Evolutionary conservation across 169 alveolate genomes (phyloP).

Genomic region (Eimeria tenella): DNA sequence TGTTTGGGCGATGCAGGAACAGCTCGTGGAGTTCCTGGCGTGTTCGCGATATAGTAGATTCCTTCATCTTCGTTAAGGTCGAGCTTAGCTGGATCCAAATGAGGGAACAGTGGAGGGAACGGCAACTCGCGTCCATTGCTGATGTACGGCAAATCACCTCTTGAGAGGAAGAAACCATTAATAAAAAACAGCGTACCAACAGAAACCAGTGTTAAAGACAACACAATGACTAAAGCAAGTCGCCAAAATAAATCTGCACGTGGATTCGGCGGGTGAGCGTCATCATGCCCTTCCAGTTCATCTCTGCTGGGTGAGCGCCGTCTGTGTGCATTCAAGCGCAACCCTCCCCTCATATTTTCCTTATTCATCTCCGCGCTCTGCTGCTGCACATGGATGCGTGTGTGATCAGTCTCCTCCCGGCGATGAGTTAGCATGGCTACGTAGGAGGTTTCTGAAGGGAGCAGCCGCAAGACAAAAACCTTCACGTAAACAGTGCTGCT

Average conservation of each 20-base stretch:
- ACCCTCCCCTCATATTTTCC: neutral
- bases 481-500: neutral
- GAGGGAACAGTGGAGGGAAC: slow-evolving; percentile 69
- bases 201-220: slow-evolving; percentile 16
- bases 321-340: no score
- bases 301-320: no score
- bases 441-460: neutral
- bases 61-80: slow-evolving; percentile 46
- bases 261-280: neutral
- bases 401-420: slow-evolving; percentile 2
- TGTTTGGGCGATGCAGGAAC: neutral
- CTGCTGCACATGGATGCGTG: neutral
- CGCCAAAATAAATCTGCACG: neutral
- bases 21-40: neutral
- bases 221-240: neutral
- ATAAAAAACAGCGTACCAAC: slow-evolving; percentile 42
- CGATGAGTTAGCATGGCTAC: neutral
- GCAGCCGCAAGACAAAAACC: neutral
- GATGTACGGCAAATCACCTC: slow-evolving; percentile 25
- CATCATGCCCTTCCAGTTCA: no score
- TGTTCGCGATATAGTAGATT: slow-evolving; percentile 8
- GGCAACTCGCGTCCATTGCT: slow-evolving; percentile 51
- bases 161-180: slow-evolving; percentile 71
- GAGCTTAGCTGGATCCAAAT: slow-evolving; percentile 68
- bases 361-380: neutral